Evolutionary conservation across 495 filamentous ascomycete genomes (phyloP).

Genomic region (Trypethelium eluteriae): DNA sequence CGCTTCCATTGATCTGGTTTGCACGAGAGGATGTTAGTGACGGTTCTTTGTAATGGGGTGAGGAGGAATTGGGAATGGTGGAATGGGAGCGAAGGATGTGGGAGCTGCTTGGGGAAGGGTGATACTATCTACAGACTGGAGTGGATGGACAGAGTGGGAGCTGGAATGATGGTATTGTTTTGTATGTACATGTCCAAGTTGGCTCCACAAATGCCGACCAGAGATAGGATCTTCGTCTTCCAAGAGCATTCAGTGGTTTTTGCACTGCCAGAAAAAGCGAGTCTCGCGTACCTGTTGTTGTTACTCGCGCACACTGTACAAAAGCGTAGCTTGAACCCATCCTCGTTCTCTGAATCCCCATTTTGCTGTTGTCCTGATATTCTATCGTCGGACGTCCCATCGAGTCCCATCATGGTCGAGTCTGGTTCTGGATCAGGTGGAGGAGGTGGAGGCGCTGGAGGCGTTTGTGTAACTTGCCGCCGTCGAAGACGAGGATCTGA

Average conservation of each 20-base stretch:
- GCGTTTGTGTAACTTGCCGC: slow-evolving; percentile 40
- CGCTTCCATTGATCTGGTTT: slow-evolving; percentile 82
- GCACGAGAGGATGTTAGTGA: slow-evolving; percentile 15
- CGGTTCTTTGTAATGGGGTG: background rate
- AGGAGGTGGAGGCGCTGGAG: slow-evolving; percentile 50
- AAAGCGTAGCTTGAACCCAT: slow-evolving; percentile 74
- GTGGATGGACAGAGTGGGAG: background rate
- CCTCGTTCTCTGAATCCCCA: slow-evolving; percentile 23
- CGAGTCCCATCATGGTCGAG: slow-evolving; percentile 27
- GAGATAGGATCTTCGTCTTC: background rate
- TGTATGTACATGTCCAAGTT: background rate
- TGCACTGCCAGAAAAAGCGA: background rate
- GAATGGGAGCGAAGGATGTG: background rate
- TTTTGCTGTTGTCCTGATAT: slow-evolving; percentile 36
- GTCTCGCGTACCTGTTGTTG: slow-evolving; percentile 65
- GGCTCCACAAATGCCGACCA: too few species aligned
- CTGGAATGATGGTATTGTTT: background rate
- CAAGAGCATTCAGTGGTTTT: background rate
- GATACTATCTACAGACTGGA: slow-evolving; percentile 2
- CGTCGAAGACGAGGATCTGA: slow-evolving; percentile 51
- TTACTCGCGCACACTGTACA: slow-evolving; percentile 99
- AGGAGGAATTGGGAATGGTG: background rate
- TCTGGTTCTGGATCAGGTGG: slow-evolving; percentile 36
- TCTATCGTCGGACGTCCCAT: slow-evolving; percentile 44
- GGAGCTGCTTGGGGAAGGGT: background rate